Evolutionary conservation across 306 rosid genomes (phyloP).

Genomic region (Mucuna pruriens): DNA sequence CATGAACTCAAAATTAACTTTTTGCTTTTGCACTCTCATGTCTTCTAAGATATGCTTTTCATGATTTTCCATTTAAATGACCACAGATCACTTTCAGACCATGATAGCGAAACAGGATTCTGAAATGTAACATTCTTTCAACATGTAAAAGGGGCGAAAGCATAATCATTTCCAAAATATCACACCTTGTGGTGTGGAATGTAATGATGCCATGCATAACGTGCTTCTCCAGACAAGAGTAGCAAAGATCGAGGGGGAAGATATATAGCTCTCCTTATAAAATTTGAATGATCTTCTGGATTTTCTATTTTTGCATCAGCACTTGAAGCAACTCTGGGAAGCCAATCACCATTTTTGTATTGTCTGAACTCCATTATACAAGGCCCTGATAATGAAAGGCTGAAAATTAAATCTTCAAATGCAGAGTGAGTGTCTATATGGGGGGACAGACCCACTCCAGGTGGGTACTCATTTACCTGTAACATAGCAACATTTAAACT

Average conservation of each 20-base stretch:
- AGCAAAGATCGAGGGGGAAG: constrained; percentile 86
- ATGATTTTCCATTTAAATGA: not conserved
- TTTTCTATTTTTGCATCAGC: constrained; percentile 40
- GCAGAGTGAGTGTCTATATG: constrained; percentile 99
- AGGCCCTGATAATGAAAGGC: constrained; percentile 96
- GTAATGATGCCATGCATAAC: constrained; percentile 93
- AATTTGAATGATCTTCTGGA: constrained; percentile 56
- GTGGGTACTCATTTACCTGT: constrained; percentile 95
- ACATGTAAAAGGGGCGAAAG: not conserved
- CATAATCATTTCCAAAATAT: not conserved
- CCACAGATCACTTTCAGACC: not conserved
- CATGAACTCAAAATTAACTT: not conserved
- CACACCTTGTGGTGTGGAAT: constrained; percentile 91
- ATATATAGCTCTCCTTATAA: constrained; percentile 65
- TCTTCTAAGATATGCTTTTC: not conserved
- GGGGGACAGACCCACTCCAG: constrained; percentile 97
- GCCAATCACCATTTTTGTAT: constrained; percentile 55
- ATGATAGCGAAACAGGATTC: constrained; percentile 14
- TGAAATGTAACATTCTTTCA: constrained; percentile 17
- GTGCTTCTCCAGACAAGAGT: constrained; percentile 86
- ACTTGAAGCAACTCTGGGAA: constrained; percentile 54
- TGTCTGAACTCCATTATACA: constrained; percentile 97
- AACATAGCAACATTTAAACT: constrained; percentile 41
- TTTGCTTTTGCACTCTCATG: not conserved
- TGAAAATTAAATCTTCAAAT: constrained; percentile 91